Base-by-base conservation (phyloP, 2,329 filamentous ascomycete species). In the Penicillium sp. region DNA sequence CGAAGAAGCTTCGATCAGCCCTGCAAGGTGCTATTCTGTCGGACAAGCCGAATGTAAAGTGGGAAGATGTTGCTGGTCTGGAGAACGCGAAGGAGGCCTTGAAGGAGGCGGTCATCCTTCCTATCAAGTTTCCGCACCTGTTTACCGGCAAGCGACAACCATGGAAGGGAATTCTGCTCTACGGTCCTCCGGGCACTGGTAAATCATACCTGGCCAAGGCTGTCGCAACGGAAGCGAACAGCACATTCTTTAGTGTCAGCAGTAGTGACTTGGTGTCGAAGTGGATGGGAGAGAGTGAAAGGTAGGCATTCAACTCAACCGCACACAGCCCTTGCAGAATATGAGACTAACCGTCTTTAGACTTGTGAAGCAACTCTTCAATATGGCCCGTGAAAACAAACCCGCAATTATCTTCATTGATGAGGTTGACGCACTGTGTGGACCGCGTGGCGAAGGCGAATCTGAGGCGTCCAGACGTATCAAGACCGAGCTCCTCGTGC, bases 271-370 rank as follows among this genome's bases (percentile, higher is more conserved):
- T 99, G 76, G 95, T 99, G 59, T 96, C 91, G 75, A 99, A 99
- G 74, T 99, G 95, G 95, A 99, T 99, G 95, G 95, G 95, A 80
- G 95, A 99, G 78, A 96, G 90, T 82, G 95, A 99, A 86, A 87
- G 92, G 91, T 96, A 79, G 49, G 82, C 29, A 67, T 26, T 19
- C 10, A 26, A 42, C 19, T 26, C 19, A 22, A 2, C 21, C 21
- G 21, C 19, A 5, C 9, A 16, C 4, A 48, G 21, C 14, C 11
- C 24, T 19, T 49, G 19, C 10, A 45, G 35, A 35, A 43, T 22
- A 49, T 39, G 13, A 43, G 9, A 47, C 65, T 69, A 53, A 64
- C 42, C 22, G 19, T 27, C 2, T 24, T 3, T 29, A 96, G 92
- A 70, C 84, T 99, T 66, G 95, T 99, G 56, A 98, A 98, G 73